phyloP scores from a whole-genome alignment of 495 filamentous ascomycete species.

The Staphylotrichum longicolle region DNA sequence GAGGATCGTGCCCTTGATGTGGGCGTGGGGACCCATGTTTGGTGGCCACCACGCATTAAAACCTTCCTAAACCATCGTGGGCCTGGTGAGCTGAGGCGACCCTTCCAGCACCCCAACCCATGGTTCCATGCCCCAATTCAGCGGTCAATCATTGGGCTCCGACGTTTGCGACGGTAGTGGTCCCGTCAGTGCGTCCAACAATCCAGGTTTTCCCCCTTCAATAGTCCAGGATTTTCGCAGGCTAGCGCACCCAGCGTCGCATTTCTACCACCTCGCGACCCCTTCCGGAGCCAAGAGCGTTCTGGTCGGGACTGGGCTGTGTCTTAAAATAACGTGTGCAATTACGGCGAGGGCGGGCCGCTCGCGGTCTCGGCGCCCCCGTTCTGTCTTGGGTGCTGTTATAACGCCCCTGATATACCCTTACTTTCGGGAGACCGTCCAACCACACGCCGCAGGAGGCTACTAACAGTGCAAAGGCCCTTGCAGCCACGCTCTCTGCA shows the following conservation, averaged over 20 bases:
- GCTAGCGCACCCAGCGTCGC: conserved; percentile 20
- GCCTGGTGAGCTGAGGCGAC: conserved; percentile 9
- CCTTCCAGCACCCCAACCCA: conserved; percentile 12
- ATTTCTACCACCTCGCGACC: conserved; percentile 18
- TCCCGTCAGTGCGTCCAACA: conserved; percentile 16
- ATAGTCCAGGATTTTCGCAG: conserved; percentile 22
- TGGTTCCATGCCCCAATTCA: conserved; percentile 10
- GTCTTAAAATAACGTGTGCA: conserved; percentile 18
- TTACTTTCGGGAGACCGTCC: neutral
- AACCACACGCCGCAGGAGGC: no score
- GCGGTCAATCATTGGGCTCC: conserved; percentile 13
- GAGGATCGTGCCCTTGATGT: neutral
- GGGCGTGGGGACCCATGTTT: neutral
- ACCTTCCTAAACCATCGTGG: conserved; percentile 14
- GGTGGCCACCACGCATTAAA: conserved; percentile 3
- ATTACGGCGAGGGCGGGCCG: conserved; percentile 18
- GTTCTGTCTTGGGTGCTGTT: neutral
- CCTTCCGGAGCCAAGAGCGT: neutral
- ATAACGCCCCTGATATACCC: neutral
- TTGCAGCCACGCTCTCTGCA: no score
- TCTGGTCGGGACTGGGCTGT: conserved; percentile 5
- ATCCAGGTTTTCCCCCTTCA: conserved; percentile 24
- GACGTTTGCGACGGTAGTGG: conserved; percentile 1
- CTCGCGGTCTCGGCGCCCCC: neutral
- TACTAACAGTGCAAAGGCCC: no score